Conservation (phyloP, 306 rosid genomes). For the Prunus mira region DNA sequence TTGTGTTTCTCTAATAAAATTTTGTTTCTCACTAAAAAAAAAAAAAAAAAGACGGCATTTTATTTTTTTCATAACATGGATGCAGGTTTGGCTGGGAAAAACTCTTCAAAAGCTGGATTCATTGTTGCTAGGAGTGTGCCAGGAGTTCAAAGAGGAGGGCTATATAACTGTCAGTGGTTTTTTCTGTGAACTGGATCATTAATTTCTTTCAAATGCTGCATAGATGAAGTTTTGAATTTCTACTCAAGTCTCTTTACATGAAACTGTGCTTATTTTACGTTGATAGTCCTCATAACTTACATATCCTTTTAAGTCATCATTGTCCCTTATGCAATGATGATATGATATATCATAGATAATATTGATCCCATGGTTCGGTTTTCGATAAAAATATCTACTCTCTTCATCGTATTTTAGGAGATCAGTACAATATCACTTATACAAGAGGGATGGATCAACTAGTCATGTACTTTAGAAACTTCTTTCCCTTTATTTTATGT, state of each 20-base stretch:
- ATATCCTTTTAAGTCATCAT: background rate
- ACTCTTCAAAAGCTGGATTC: conserved; percentile 94
- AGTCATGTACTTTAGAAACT: background rate
- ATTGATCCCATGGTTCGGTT: background rate
- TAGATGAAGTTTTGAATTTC: conserved; percentile 16
- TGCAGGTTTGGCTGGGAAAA: conserved; percentile 91
- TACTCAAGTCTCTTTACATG: background rate
- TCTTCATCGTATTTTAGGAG: background rate
- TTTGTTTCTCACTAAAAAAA: background rate
- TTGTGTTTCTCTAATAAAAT: background rate
- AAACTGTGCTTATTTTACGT: background rate
- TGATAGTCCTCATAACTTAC: background rate
- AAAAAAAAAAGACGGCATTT: background rate
- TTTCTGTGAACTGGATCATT: conserved; percentile 19
- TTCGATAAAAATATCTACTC: background rate
- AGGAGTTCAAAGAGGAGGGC: conserved; percentile 83
- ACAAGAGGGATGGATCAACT: background rate
- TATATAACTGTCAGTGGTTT: conserved; percentile 70
- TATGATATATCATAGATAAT: background rate
- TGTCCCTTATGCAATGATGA: background rate
- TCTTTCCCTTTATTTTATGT: background rate
- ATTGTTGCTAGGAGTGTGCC: conserved; percentile 89
- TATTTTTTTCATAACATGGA: conserved; percentile 1
- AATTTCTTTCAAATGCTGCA: conserved; percentile 15
- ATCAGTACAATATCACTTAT: background rate